A percentile compares a stretch with the other conserved stretches of the same genome.
Evolutionary conservation across 2,329 filamentous ascomycete genomes (phyloP).

Genomic region (Aspergillus unguis): DNA sequence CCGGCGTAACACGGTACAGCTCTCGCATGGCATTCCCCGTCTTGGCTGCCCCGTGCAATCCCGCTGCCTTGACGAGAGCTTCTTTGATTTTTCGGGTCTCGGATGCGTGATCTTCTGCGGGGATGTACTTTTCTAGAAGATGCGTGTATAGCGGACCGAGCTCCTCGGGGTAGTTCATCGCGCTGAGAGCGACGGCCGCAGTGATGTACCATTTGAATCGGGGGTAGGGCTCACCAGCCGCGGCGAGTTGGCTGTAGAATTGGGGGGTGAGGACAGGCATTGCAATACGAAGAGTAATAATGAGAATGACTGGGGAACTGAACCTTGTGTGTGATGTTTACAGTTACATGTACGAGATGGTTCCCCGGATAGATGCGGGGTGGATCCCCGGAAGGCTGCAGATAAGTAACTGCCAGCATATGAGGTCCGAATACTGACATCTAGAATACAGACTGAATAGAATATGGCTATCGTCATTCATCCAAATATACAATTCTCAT

Average conservation of each 20-base stretch:
- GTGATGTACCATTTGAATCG: constrained; percentile 3
- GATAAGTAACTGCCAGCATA: too few species aligned
- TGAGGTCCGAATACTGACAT: too few species aligned
- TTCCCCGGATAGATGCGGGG: too few species aligned
- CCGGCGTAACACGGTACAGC: neutral
- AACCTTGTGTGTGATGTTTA: too few species aligned
- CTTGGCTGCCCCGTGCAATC: neutral
- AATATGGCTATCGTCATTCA: neutral
- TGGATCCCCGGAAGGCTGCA: too few species aligned
- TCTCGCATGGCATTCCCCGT: neutral
- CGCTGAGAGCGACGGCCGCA: neutral
- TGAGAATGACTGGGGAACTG: too few species aligned
- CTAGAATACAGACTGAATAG: too few species aligned
- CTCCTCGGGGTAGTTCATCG: neutral
- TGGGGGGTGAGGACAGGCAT: neutral
- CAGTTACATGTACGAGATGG: too few species aligned
- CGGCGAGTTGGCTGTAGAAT: neutral
- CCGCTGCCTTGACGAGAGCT: neutral
- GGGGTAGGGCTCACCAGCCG: neutral
- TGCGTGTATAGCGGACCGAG: neutral
- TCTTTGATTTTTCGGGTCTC: neutral
- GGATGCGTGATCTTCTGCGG: neutral
- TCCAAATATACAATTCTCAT: neutral
- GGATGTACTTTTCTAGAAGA: neutral
- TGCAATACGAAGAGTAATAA: too few species aligned